These are phyloP conservation scores for Fonsecaea erecta DNA, from an alignment of 2,329 filamentous ascomycete genomes.

Conservation along the genomic window DNA sequence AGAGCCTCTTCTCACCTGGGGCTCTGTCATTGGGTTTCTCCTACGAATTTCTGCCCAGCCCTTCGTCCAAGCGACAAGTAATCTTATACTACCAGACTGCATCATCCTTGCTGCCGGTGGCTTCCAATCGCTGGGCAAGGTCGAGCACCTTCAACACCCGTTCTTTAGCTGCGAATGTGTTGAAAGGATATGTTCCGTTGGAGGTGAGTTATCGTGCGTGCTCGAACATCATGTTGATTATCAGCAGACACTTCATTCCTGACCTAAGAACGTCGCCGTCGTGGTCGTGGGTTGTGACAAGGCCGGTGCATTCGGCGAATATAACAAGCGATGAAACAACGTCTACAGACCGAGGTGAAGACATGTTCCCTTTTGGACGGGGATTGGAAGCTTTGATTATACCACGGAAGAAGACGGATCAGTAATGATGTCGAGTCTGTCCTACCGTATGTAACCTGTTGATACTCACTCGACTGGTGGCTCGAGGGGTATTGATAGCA, in stretches of 20 bases:
- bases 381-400: neutral
- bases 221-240: neutral
- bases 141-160: neutral
- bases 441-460: neutral
- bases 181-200: neutral
- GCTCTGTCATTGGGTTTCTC: neutral
- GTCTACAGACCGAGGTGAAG: neutral
- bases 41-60: neutral
- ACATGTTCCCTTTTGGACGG: too few relatives aligned
- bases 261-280: neutral
- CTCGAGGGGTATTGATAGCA: neutral
- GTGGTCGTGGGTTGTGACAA: neutral
- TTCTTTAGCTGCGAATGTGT: neutral
- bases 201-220: neutral
- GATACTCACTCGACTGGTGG: neutral
- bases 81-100: neutral
- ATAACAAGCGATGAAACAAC: neutral
- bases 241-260: neutral
- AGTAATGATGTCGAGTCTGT: neutral
- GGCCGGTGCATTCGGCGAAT: neutral
- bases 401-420: neutral
- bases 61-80: neutral
- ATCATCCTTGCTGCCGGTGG: neutral
- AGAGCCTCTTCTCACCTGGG: too few relatives aligned
- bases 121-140: conserved; percentile 1